Evolutionary conservation across 345 rosid species (phyloP), one percentile per base, ranked within the genome.

Genomic region (Brassica carinata): DNA sequence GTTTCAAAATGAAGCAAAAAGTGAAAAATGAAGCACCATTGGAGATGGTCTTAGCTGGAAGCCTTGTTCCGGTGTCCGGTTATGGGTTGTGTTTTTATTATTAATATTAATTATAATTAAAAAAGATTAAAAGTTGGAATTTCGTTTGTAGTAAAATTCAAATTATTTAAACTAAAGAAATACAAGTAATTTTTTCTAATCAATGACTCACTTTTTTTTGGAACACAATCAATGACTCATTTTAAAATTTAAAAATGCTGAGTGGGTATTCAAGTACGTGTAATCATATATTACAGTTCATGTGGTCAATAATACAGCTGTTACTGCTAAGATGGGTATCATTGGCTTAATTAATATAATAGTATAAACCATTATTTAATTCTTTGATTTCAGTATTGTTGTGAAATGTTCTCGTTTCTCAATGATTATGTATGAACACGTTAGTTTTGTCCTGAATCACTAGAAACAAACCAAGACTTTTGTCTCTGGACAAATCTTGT

Each of bases 401-500:
- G 29, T 7, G 7, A 26, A 34, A 55, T 30, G 68, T 29, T 58
- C 26, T 23, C 26, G 9, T 8, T 57, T 30, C 7, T 7, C 18
- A 66, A 79, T 67, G 8, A 73, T 79, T 73, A 45, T 18, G 64
- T 5, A 40, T 1, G 7, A 38, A 19, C 34, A 79, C 69, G 69
- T 43, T 59, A 8, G 6, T 67, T 58, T 73, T 67, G 69, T 79
- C 78, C 29, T 18, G 13, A 73, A 79, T 67, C 73, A 61, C 69
- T 67, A 58, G 64, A 79, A 67, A 73, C 73, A 79, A 67, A 43
- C 59, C 82, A 73, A 30, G 73, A 73, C 74, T 73, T 72, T 67
- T 43, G 78, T 67, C 69, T 31, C 55, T 59, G 30, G 53, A 79
- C 69, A 67, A 17, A 67, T 67, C 82, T 73, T 66, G 69, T 67